Conservation (phyloP, 2,329 filamentous ascomycete species). For the Curvularia hawaiiensis region DNA sequence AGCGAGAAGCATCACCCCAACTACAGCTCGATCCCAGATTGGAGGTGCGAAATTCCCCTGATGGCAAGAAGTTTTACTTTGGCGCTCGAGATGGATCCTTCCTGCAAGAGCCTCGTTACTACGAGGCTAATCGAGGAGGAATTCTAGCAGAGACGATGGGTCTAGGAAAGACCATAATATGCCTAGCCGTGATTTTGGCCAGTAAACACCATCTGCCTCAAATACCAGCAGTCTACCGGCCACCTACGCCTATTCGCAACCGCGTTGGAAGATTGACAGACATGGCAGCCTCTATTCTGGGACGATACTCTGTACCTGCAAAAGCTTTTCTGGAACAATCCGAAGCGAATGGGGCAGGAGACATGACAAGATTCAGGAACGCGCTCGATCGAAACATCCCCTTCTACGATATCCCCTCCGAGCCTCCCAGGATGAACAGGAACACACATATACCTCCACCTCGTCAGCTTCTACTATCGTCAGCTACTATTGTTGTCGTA, state of each 20-base stretch:
- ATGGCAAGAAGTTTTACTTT: slow-evolving; percentile 70
- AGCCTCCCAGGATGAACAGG: slow-evolving; percentile 50
- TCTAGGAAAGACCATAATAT: slow-evolving; percentile 86
- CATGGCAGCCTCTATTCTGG: slow-evolving; percentile 75
- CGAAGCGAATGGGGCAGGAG: slow-evolving; percentile 45
- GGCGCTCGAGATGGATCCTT: slow-evolving; percentile 68
- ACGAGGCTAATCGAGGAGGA: slow-evolving; percentile 76
- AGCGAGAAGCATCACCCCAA: slow-evolving; percentile 72
- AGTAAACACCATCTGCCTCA: slow-evolving; percentile 71
- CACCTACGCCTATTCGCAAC: slow-evolving; percentile 49
- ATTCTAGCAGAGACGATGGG: slow-evolving; percentile 81
- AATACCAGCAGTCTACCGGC: slow-evolving; percentile 66
- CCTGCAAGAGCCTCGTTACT: slow-evolving; percentile 69
- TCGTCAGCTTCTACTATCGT: slow-evolving; percentile 66
- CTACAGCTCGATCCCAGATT: slow-evolving; percentile 76
- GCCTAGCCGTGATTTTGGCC: slow-evolving; percentile 71
- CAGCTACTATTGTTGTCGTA: slow-evolving; percentile 76
- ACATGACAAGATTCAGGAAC: slow-evolving; percentile 30
- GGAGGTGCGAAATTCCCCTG: slow-evolving; percentile 63
- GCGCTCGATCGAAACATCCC: slow-evolving; percentile 43
- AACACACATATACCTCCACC: slow-evolving; percentile 48
- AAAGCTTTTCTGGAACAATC: slow-evolving; percentile 64
- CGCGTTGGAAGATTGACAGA: slow-evolving; percentile 69
- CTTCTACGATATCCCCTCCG: slow-evolving; percentile 49
- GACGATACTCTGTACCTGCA: slow-evolving; percentile 73